Evolutionary conservation across 192 early-diverging fungal species (phyloP), one percentile per base, ranked within the genome.

Genomic region (Nowakowskiella sp.): DNA sequence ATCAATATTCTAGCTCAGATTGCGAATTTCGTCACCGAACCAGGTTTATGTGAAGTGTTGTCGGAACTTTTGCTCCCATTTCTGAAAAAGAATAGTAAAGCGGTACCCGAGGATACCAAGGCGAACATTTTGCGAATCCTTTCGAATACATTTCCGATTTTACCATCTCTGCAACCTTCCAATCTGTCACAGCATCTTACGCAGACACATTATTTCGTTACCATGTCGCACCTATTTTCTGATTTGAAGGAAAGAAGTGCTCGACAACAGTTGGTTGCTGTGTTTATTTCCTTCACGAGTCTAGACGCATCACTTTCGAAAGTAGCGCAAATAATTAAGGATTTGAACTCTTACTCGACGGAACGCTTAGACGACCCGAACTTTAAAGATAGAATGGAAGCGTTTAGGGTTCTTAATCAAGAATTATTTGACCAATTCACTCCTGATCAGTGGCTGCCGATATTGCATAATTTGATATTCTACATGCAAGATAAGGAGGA

Each of bases 401-500:
- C 90, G 0, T 88, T 90, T 50, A 48, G 47, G 9, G 32, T 51
- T 44, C 71, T 99, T 44, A 84, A 83, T 56, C 79, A 85, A 57
- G 70, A 79, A 1, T 58, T 85, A 19, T 89, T 87, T 68, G 47
- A 57, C 26, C 58, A 65, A 5, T 68, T 95, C n/a, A 73, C 76
- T 33, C 59, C 76, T 13, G 57, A 64, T 6, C 85, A 92, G 36
- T 97, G 94, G 93, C 61, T 87, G 0, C 94, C 97, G 16, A 46
- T 99, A 8, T 69, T 99, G 2, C 80, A 93, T 63, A 94, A 94
- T 58, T 77, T 94, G 42, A 44, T 90, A 22, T 89, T 78, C 60
- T 86, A 72, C 53, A 76, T 92, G 34, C 85, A 86, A 36, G 90
- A 94, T 51, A 56, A 64, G 5, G 85, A 88, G 36, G 94, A 99